Evolutionary conservation across 257 asterid genomes (phyloP).

Genomic region (Scutellaria baicalensis): DNA sequence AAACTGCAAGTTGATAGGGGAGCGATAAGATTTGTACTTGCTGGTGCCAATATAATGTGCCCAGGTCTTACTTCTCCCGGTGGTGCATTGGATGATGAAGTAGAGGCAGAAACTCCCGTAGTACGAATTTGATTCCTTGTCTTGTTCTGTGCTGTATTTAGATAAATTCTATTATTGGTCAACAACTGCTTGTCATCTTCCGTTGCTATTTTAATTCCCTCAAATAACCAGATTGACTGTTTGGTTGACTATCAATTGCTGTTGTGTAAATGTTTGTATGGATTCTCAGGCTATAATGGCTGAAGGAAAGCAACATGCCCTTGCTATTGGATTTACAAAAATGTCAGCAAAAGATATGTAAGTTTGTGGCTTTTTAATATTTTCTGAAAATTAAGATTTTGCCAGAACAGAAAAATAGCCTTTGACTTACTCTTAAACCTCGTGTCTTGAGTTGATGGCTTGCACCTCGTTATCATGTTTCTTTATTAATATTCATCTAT

Average conservation of each 20-base stretch:
- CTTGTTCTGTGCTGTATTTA: conserved; percentile 11
- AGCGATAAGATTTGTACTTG: conserved; percentile 83
- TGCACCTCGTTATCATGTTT: background rate
- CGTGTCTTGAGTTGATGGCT: background rate
- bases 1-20: conserved; percentile 97
- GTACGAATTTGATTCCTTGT: conserved; percentile 31
- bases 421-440: background rate
- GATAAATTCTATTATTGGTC: background rate
- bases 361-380: conserved; percentile 23
- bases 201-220: background rate
- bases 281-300: conserved; percentile 91
- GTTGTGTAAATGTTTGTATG: background rate
- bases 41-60: conserved; percentile 99
- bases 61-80: conserved; percentile 99
- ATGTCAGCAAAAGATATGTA: conserved; percentile 94
- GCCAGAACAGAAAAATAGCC: background rate
- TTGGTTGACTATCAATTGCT: background rate
- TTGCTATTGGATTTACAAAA: conserved; percentile 95
- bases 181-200: background rate
- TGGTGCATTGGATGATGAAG: conserved; percentile 87
- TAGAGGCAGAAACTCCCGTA: conserved; percentile 85
- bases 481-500: background rate
- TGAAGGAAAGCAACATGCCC: conserved; percentile 98
- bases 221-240: background rate
- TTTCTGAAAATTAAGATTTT: background rate